These are phyloP conservation scores for Flaveria sonorensis DNA, from an alignment of 129 eudicot species.

Conservation along the genomic window DNA sequence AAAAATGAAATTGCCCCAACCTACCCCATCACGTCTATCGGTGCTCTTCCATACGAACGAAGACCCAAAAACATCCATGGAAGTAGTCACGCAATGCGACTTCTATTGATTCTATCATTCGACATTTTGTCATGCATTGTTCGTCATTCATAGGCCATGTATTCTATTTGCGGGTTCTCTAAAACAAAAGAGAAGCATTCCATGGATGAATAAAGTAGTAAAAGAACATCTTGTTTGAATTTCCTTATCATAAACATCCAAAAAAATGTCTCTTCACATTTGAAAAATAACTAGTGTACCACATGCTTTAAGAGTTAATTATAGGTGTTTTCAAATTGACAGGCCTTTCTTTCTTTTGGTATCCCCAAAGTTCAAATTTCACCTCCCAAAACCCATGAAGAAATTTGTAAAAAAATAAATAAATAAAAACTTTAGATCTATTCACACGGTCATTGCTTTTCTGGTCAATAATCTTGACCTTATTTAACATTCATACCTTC, in stretches of 20 bases:
- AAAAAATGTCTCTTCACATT: not conserved
- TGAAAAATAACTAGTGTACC: not conserved
- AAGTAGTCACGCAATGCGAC: too few species aligned
- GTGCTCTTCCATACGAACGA: too few species aligned
- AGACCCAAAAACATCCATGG: too few species aligned
- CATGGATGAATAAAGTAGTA: not conserved
- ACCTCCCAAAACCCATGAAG: conserved; percentile 23
- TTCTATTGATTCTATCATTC: too few species aligned
- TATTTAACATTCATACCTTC: conserved; percentile 26
- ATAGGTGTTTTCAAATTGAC: not conserved
- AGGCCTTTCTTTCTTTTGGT: not conserved
- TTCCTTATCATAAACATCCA: not conserved
- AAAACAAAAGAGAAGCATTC: not conserved
- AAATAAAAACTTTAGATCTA: not conserved
- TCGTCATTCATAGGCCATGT: too few species aligned
- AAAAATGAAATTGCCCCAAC: too few species aligned
- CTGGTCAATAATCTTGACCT: conserved; percentile 2
- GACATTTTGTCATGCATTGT: too few species aligned
- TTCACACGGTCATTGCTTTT: conserved; percentile 4
- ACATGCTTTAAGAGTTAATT: not conserved
- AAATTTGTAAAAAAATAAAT: not conserved
- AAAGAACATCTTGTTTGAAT: not conserved
- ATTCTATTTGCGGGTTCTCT: not conserved
- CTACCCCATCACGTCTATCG: too few species aligned
- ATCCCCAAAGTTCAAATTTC: conserved; percentile 13